These are phyloP conservation scores for Novymonas esmeraldas DNA, from an alignment of 208 protist genomes.

Conservation along the genomic window DNA sequence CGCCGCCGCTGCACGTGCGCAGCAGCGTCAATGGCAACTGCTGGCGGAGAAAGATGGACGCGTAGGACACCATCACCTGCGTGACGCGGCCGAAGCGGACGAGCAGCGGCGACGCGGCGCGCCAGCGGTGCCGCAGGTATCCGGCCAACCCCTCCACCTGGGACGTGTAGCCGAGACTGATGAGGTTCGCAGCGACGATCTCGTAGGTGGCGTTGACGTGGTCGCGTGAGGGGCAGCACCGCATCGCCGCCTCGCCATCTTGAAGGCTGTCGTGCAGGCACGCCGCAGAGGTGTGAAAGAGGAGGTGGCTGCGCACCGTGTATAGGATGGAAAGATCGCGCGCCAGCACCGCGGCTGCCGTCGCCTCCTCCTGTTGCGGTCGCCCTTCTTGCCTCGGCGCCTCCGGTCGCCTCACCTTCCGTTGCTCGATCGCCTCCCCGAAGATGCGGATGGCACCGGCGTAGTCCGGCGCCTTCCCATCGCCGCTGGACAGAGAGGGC, in stretches of 20 bases:
- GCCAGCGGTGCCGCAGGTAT: slow-evolving; percentile 26
- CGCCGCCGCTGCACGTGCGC: slow-evolving; percentile 2
- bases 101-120: slow-evolving; percentile 22
- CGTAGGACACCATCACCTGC: slow-evolving; percentile 41
- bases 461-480: slow-evolving; percentile 11
- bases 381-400: background rate
- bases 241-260: slow-evolving; percentile 23
- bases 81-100: slow-evolving; percentile 23
- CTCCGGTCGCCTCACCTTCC: background rate
- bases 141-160: slow-evolving; percentile 23
- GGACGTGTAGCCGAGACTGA: slow-evolving; percentile 30
- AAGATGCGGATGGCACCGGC: slow-evolving; percentile 9
- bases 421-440: slow-evolving; percentile 13
- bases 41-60: slow-evolving; percentile 23
- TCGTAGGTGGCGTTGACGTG: slow-evolving; percentile 33
- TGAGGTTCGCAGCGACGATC: slow-evolving; percentile 24
- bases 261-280: slow-evolving; percentile 26
- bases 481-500: background rate
- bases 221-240: slow-evolving; percentile 18
- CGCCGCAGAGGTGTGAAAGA: slow-evolving; percentile 25
- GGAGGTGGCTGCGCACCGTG: slow-evolving; percentile 32
- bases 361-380: background rate
- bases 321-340: slow-evolving; percentile 35
- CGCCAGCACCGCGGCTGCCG: slow-evolving; percentile 4
- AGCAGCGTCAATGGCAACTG: slow-evolving; percentile 9